Conservation (phyloP, 768 basidiomycete genomes). For the Naematelia encephala region DNA sequence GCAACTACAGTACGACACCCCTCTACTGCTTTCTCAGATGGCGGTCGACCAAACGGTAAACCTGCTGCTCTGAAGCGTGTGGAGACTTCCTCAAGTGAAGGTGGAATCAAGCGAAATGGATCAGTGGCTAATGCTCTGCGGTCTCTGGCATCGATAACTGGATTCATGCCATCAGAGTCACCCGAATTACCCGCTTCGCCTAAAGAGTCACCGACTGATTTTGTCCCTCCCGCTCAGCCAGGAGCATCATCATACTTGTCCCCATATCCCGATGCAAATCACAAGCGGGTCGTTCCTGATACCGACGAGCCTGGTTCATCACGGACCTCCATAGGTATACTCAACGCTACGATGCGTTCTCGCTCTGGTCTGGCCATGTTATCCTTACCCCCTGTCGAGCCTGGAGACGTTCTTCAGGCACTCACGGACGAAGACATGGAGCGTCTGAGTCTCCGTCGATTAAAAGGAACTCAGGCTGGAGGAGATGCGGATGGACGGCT, state of each 20-base stretch:
- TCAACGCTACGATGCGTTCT: slow-evolving; percentile 15
- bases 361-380: slow-evolving; percentile 15
- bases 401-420: slow-evolving; percentile 79
- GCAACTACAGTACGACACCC: slow-evolving; percentile 13
- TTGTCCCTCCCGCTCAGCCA: neutral
- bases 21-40: slow-evolving; percentile 14
- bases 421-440: slow-evolving; percentile 95
- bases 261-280: slow-evolving; percentile 36
- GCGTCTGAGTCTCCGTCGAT: slow-evolving; percentile 69
- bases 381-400: slow-evolving; percentile 29
- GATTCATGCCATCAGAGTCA: slow-evolving; percentile 16
- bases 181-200: slow-evolving; percentile 7
- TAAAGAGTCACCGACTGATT: slow-evolving; percentile 7
- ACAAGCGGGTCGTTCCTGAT: slow-evolving; percentile 34
- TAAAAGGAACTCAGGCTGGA: slow-evolving; percentile 44
- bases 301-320: neutral
- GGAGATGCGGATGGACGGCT: slow-evolving; percentile 41
- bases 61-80: slow-evolving; percentile 28
- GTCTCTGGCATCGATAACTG: slow-evolving; percentile 46
- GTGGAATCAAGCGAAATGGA: slow-evolving; percentile 38
- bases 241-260: slow-evolving; percentile 19
- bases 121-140: slow-evolving; percentile 45
- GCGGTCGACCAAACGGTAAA: slow-evolving; percentile 15
- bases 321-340: neutral
- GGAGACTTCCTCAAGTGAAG: slow-evolving; percentile 26